Evolutionary conservation across 257 asterid species (phyloP).

Genomic region (Petrea volubilis): DNA sequence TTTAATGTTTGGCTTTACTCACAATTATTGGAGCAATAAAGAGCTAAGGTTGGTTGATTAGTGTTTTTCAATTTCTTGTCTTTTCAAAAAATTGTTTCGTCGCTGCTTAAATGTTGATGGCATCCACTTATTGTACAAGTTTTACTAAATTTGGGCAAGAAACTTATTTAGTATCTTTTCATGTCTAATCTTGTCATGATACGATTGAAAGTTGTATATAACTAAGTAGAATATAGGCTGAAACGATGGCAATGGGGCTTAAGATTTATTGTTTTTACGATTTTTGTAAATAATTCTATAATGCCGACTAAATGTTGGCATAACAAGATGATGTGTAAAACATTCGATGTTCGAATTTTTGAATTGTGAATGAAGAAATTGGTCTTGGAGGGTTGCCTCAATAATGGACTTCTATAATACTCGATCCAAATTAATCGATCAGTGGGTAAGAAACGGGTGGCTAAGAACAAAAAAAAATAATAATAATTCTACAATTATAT

Average conservation of each 20-base stretch:
- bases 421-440: too few relatives aligned
- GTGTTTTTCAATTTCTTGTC: not conserved
- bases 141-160: not conserved
- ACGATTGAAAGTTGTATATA: not conserved
- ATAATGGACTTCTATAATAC: too few relatives aligned
- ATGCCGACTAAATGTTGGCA: too few relatives aligned
- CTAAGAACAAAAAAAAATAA: too few relatives aligned
- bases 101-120: not conserved
- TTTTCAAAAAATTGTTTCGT: not conserved
- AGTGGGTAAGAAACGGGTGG: too few relatives aligned
- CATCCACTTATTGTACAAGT: not conserved
- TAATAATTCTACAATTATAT: too few relatives aligned
- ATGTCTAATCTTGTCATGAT: not conserved
- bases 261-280: not conserved
- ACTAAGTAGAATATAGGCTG: not conserved
- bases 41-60: too few relatives aligned
- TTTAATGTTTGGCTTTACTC: not conserved
- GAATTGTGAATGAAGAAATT: too few relatives aligned
- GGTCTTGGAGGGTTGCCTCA: too few relatives aligned
- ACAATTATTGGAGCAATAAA: not conserved
- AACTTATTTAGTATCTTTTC: not conserved
- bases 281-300: not conserved
- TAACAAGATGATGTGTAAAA: too few relatives aligned
- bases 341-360: too few relatives aligned
- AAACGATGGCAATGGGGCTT: not conserved